Evolutionary conservation across 306 rosid species (phyloP).

Genomic region (Carpinus fangiana): DNA sequence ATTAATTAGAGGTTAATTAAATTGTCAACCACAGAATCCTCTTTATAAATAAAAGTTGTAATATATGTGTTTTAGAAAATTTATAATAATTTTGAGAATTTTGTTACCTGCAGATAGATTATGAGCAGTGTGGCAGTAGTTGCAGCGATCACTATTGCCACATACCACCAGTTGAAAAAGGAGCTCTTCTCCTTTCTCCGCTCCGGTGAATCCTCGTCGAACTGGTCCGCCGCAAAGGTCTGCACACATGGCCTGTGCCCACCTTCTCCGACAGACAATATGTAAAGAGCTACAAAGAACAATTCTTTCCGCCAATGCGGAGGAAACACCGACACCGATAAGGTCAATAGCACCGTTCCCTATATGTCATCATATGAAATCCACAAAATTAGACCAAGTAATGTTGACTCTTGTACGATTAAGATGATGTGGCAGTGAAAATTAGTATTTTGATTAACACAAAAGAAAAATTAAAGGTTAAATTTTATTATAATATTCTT

Average conservation of each 20-base stretch:
- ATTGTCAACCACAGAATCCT: too few relatives aligned
- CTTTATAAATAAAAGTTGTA: too few relatives aligned
- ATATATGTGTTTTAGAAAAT: too few relatives aligned
- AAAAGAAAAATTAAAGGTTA: too few relatives aligned
- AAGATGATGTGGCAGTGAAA: too few relatives aligned
- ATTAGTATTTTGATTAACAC: too few relatives aligned
- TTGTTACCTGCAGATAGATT: constrained; percentile 61
- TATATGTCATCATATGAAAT: background rate
- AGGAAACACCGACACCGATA: constrained; percentile 49
- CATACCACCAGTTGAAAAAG: constrained; percentile 76
- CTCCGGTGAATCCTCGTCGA: constrained; percentile 56
- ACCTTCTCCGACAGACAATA: constrained; percentile 64
- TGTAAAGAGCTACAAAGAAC: constrained; percentile 55
- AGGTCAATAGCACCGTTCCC: constrained; percentile 57
- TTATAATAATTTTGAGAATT: background rate
- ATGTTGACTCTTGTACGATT: too few relatives aligned
- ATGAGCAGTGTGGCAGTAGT: constrained; percentile 44
- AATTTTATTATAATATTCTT: too few relatives aligned
- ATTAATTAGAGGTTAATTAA: too few relatives aligned
- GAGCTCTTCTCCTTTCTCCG: constrained; percentile 60
- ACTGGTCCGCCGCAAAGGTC: constrained; percentile 87
- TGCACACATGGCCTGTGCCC: constrained; percentile 81
- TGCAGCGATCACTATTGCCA: constrained; percentile 59
- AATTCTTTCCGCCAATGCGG: constrained; percentile 12
- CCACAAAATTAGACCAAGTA: too few relatives aligned